Percentiles rank a stretch among this genome's conserved stretches.
Conservation (phyloP, 2,329 filamentous ascomycete species). For the Thelonectria blattea region DNA sequence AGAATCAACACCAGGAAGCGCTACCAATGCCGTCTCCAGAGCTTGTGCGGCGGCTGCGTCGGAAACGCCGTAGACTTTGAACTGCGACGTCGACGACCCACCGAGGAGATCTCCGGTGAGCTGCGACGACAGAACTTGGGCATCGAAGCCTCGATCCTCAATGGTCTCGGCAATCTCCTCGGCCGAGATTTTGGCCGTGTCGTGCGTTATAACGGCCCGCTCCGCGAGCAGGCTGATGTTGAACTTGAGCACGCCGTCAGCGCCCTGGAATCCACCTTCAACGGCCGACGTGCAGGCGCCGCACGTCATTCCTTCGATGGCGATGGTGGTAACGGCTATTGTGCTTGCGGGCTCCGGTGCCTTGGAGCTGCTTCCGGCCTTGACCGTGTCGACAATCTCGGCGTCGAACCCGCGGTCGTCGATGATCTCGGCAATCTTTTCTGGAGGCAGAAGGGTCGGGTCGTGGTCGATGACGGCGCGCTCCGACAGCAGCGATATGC, state of each 20-base stretch:
- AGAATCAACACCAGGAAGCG: conserved; percentile 74
- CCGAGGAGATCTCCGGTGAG: conserved; percentile 62
- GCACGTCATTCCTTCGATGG: conserved; percentile 97
- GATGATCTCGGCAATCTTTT: conserved; percentile 64
- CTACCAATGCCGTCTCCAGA: conserved; percentile 71
- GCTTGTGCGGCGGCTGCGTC: conserved; percentile 74
- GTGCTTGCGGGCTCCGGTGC: conserved; percentile 46
- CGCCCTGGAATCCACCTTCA: conserved; percentile 77
- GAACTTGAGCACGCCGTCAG: conserved; percentile 84
- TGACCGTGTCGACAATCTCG: conserved; percentile 74
- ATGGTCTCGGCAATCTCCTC: conserved; percentile 82
- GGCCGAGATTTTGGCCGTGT: conserved; percentile 71
- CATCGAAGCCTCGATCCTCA: conserved; percentile 89
- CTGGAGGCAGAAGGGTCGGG: conserved; percentile 56
- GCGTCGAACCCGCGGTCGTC: conserved; percentile 82
- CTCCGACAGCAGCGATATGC: conserved; percentile 83
- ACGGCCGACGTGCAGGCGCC: conserved; percentile 94
- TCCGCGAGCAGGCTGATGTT: conserved; percentile 95
- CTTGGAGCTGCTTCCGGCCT: conserved; percentile 41
- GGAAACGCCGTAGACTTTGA: conserved; percentile 83
- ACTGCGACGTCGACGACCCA: conserved; percentile 68
- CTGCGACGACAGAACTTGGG: conserved; percentile 78
- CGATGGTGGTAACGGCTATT: conserved; percentile 78
- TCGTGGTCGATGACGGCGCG: conserved; percentile 87
- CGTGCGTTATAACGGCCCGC: conserved; percentile 85